Conservation (phyloP, 345 rosid species). For the Citrus unshiu region DNA sequence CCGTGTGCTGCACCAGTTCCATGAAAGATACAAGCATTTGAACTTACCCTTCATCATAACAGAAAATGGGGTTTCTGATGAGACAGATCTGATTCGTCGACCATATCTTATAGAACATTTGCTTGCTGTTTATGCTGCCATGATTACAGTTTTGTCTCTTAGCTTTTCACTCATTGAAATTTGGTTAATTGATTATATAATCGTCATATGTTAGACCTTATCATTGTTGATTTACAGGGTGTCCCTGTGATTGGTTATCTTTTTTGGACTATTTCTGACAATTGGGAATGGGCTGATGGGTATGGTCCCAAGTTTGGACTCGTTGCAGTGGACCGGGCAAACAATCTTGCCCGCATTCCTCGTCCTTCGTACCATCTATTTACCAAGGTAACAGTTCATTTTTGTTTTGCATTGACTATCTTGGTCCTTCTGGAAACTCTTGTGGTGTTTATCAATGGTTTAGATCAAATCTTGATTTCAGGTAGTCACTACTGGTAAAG, state of each 20-base stretch:
- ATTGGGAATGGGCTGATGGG: conserved; percentile 99
- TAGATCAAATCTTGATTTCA: conserved; percentile 21
- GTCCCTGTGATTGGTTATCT: conserved; percentile 84
- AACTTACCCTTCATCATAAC: conserved; percentile 76
- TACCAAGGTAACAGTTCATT: conserved; percentile 49
- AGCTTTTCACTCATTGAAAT: conserved; percentile 15
- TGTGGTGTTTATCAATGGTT: not conserved
- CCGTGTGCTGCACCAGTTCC: conserved; percentile 69
- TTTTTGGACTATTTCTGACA: conserved; percentile 96
- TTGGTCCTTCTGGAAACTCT: conserved; percentile 1
- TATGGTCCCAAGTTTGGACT: conserved; percentile 99
- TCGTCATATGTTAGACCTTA: not conserved
- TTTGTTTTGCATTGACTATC: conserved; percentile 3
- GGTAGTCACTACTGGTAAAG: conserved; percentile 67
- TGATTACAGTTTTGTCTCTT: conserved; percentile 49
- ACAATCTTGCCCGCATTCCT: conserved; percentile 60
- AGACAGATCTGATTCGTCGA: conserved; percentile 76
- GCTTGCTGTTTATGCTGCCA: conserved; percentile 85
- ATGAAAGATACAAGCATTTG: conserved; percentile 78
- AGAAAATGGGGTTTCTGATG: conserved; percentile 91
- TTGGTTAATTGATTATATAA: not conserved
- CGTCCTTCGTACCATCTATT: conserved; percentile 86
- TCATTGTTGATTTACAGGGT: conserved; percentile 46
- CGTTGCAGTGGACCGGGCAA: conserved; percentile 79
- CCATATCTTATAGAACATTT: conserved; percentile 90